Conservation (phyloP, 306 rosid genomes). For the Vigna nakashimae region DNA sequence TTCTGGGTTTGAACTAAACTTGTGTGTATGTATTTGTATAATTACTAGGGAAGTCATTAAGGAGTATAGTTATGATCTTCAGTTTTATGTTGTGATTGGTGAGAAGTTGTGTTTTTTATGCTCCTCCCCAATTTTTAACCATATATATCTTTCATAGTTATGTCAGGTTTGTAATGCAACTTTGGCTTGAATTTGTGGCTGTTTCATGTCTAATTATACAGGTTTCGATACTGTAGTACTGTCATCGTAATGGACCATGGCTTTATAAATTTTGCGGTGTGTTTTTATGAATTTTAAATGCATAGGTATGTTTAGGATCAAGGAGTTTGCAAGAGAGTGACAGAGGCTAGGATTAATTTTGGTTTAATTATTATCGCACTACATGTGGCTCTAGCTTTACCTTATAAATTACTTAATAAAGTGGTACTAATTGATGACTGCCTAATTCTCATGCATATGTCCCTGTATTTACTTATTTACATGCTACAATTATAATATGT, state of each 20-base stretch:
- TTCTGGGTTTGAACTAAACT: conserved; percentile 6
- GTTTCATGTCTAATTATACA: background rate
- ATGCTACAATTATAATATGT: no score
- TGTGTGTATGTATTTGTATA: conserved; percentile 34
- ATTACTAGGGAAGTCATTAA: conserved; percentile 36
- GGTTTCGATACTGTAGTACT: background rate
- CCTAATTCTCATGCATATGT: background rate
- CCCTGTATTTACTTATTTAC: no score
- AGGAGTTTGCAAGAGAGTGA: background rate
- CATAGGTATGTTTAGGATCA: background rate
- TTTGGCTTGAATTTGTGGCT: conserved; percentile 29
- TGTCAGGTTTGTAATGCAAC: conserved; percentile 40
- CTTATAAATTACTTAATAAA: background rate
- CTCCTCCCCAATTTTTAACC: conserved; percentile 52
- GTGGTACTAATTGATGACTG: background rate
- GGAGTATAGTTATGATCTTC: conserved; percentile 17
- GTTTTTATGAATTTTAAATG: background rate
- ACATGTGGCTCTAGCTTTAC: background rate
- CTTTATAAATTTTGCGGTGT: background rate
- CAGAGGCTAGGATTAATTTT: background rate
- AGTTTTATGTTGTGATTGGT: conserved; percentile 40
- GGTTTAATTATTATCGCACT: background rate
- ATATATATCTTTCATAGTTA: conserved; percentile 8
- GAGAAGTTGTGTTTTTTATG: conserved; percentile 68
- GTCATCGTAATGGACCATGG: background rate